These are phyloP conservation scores for Terana coerulea DNA, from an alignment of 768 basidiomycete species.

Conservation along the genomic window DNA sequence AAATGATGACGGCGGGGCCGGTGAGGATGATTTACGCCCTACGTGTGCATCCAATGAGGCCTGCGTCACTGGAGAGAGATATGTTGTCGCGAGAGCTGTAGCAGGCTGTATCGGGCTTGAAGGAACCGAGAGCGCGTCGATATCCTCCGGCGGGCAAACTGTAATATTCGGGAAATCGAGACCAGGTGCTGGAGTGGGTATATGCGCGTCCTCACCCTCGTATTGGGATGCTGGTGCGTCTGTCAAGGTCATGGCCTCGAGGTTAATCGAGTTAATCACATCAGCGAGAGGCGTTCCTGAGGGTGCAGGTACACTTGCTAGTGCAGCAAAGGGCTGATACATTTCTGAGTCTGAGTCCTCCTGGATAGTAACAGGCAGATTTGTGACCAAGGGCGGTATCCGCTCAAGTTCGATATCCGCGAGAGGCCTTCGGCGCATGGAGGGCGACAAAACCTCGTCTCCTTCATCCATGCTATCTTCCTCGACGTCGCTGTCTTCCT, in stretches of 20 bases:
- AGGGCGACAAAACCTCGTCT: not conserved
- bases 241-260: conserved; percentile 13
- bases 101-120: not conserved
- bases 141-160: conserved; percentile 13
- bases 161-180: conserved; percentile 16
- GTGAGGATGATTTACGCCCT: not conserved
- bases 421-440: conserved; percentile 14
- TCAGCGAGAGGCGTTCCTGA: conserved; percentile 25
- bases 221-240: not conserved
- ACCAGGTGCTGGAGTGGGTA: too few relatives aligned
- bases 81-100: conserved; percentile 1
- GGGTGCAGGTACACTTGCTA: conserved; percentile 17
- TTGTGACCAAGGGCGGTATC: not conserved
- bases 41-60: not conserved
- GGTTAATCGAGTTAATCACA: conserved; percentile 29
- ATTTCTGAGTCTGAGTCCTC: not conserved
- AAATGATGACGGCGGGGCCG: not conserved
- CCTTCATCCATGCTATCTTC: conserved; percentile 2
- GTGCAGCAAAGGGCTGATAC: not conserved
- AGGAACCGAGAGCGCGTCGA: not conserved
- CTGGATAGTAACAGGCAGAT: not conserved
- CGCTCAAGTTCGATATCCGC: conserved; percentile 20
- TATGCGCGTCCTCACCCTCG: not conserved
- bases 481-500: conserved; percentile 1
- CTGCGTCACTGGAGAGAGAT: not conserved